phyloP scores from a whole-genome alignment of 2,329 filamentous ascomycete genomes.

The Aureobasidium vineae region DNA sequence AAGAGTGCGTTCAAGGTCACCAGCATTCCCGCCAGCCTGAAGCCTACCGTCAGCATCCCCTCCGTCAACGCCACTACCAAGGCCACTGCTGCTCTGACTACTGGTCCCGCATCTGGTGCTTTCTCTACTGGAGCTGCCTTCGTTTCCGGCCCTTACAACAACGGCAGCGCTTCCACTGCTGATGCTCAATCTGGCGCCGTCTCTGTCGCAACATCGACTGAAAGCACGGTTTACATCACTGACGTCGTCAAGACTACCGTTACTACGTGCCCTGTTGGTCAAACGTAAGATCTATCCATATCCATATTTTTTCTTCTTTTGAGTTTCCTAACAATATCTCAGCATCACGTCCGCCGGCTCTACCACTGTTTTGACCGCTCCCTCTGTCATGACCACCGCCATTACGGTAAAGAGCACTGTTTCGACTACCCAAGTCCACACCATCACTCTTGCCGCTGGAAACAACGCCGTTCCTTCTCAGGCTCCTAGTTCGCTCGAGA shows the following conservation, averaged over 20 bases:
- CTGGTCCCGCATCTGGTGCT: background rate
- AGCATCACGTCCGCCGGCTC: constrained; percentile 1
- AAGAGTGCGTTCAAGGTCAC: background rate
- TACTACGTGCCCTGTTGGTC: constrained; percentile 39
- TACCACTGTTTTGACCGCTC: constrained; percentile 13
- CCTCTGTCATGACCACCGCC: constrained; percentile 3
- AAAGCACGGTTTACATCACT: constrained; percentile 26
- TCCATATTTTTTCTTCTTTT: too few species aligned
- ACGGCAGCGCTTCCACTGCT: constrained; percentile 7
- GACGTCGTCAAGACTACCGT: constrained; percentile 35
- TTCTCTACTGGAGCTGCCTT: background rate
- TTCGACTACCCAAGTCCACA: background rate
- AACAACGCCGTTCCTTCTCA: constrained; percentile 9
- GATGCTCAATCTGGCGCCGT: background rate
- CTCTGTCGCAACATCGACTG: background rate
- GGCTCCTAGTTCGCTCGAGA: background rate
- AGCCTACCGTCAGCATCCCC: constrained; percentile 1
- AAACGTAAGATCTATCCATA: background rate
- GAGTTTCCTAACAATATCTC: background rate
- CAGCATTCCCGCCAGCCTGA: constrained; percentile 24
- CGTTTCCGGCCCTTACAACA: constrained; percentile 1
- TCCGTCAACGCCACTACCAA: constrained; percentile 11
- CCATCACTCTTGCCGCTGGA: constrained; percentile 13
- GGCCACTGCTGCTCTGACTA: background rate
- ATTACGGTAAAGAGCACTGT: constrained; percentile 16